Evolutionary conservation across 495 filamentous ascomycete species (phyloP).

Genomic region (Bacidia rubella): DNA sequence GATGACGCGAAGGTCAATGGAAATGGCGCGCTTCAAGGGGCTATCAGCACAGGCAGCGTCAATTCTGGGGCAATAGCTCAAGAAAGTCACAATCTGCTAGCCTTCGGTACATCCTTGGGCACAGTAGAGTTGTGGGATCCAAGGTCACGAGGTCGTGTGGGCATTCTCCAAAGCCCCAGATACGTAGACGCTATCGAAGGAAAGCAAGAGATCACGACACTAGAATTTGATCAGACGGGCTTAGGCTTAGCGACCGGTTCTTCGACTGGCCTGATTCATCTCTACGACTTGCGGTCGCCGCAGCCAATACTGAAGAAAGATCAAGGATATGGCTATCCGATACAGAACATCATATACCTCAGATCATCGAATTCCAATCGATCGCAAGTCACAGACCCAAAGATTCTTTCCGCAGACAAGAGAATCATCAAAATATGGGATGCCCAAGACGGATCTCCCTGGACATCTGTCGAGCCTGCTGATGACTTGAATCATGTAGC

Average conservation of each 20-base stretch:
- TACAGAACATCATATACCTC: constrained; percentile 80
- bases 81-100: constrained; percentile 76
- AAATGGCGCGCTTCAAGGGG: constrained; percentile 62
- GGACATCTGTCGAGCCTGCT: constrained; percentile 89
- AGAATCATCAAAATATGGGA: constrained; percentile 97
- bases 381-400: constrained; percentile 52
- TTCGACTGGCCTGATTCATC: constrained; percentile 72
- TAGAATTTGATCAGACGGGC: constrained; percentile 76
- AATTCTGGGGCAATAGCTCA: constrained; percentile 85
- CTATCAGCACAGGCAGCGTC: constrained; percentile 68
- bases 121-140: constrained; percentile 96
- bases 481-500: constrained; percentile 89
- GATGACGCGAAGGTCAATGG: constrained; percentile 54
- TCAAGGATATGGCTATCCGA: constrained; percentile 89
- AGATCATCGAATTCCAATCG: constrained; percentile 53
- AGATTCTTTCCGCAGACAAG: constrained; percentile 85
- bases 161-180: constrained; percentile 44
- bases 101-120: constrained; percentile 91
- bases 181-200: constrained; percentile 30
- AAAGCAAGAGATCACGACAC: constrained; percentile 66
- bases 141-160: constrained; percentile 66
- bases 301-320: constrained; percentile 78
- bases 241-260: constrained; percentile 80
- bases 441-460: constrained; percentile 61
- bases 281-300: constrained; percentile 87